Percentiles rank a stretch among this genome's conserved stretches.
Evolutionary conservation across 1,284 basidiomycete genomes (phyloP).

Genomic region (Melampsora abietis-canadensis): DNA sequence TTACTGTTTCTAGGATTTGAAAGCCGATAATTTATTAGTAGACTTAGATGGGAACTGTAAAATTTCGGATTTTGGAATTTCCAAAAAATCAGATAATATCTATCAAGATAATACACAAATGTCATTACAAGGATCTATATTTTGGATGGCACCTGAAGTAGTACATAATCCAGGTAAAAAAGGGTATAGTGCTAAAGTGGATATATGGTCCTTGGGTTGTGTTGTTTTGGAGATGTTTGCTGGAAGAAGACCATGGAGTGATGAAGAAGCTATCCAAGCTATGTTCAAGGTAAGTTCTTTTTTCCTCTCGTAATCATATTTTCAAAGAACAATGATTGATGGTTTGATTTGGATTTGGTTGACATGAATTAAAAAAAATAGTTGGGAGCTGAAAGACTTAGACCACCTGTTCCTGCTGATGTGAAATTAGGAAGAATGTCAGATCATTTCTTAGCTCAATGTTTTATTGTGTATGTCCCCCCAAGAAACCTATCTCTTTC

Average conservation of each 20-base stretch:
- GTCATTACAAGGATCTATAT: constrained; percentile 89
- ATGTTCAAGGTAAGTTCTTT: constrained; percentile 73
- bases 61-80: constrained; percentile 97
- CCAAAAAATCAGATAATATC: constrained; percentile 76
- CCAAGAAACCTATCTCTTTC: background rate
- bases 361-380: constrained; percentile 51
- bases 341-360: background rate
- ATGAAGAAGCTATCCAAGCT: constrained; percentile 82
- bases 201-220: constrained; percentile 97
- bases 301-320: background rate
- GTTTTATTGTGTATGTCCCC: constrained; percentile 75
- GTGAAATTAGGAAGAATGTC: constrained; percentile 71
- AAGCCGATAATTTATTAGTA: constrained; percentile 96
- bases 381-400: constrained; percentile 75
- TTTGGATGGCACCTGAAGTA: constrained; percentile 99
- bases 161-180: constrained; percentile 67
- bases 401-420: constrained; percentile 83
- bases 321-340: background rate
- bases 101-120: constrained; percentile 72
- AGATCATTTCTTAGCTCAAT: constrained; percentile 79
- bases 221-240: constrained; percentile 98
- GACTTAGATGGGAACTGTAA: constrained; percentile 91
- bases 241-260: constrained; percentile 86
- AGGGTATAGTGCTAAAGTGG: constrained; percentile 90
- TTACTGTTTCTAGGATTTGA: constrained; percentile 68